phyloP scores from a whole-genome alignment of 1,284 basidiomycete species.

The Tilletiopsis washingtonensis region DNA sequence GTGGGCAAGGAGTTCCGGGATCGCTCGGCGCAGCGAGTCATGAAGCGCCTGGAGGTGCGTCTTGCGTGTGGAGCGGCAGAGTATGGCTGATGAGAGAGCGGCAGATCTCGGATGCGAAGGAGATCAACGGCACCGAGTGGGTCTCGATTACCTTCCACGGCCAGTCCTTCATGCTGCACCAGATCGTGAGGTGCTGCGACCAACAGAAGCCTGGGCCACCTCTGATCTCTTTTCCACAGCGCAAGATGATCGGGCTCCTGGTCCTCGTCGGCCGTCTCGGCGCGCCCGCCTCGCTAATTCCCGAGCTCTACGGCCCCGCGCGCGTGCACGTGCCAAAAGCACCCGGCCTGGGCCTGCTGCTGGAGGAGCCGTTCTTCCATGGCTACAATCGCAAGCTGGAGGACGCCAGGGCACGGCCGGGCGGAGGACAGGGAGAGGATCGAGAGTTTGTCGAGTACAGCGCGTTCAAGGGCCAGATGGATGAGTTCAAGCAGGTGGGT shows the following conservation, averaged over 20 bases:
- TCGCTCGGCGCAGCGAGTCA: constrained; percentile 68
- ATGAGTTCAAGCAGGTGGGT: constrained; percentile 42
- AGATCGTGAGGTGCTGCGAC: constrained; percentile 54
- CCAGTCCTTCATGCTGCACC: constrained; percentile 98
- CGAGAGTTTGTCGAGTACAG: constrained; percentile 24
- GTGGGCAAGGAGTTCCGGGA: constrained; percentile 78
- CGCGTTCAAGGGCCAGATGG: constrained; percentile 19
- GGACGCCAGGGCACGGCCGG: constrained; percentile 27
- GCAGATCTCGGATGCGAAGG: constrained; percentile 48
- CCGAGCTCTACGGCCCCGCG: constrained; percentile 58
- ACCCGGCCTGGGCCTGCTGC: constrained; percentile 85
- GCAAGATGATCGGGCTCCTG: constrained; percentile 91
- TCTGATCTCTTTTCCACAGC: constrained; percentile 49
- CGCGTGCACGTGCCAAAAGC: constrained; percentile 87
- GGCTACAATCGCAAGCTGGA: constrained; percentile 63
- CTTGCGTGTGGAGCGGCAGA: neutral
- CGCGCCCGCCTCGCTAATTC: constrained; percentile 29
- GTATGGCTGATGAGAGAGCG: constrained; percentile 21
- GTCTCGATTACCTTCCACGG: constrained; percentile 87
- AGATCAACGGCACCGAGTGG: constrained; percentile 90
- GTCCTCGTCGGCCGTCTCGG: constrained; percentile 54
- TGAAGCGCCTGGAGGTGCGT: constrained; percentile 55
- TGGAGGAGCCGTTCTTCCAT: constrained; percentile 82
- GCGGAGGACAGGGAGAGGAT: constrained; percentile 7
- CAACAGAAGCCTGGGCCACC: neutral